Evolutionary conservation across 345 rosid genomes (phyloP).

Genomic region (Populus nigra): DNA sequence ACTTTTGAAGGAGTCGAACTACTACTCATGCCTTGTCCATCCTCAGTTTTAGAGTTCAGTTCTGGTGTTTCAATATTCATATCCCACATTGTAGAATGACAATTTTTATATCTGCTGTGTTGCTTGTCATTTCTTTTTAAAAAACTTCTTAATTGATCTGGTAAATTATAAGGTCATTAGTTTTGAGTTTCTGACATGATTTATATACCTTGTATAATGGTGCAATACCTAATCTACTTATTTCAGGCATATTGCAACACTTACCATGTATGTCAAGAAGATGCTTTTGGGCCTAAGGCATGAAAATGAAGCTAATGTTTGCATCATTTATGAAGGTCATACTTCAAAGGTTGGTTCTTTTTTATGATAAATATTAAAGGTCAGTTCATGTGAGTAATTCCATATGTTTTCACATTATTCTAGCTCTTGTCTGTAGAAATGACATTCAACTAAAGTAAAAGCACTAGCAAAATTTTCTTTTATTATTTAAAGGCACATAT

Average conservation of each 20-base stretch:
- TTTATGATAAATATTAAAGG: not conserved
- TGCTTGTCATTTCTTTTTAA: not conserved
- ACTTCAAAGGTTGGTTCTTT: not conserved
- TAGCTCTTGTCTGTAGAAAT: not conserved
- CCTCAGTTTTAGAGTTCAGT: too few relatives aligned
- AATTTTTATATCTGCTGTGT: not conserved
- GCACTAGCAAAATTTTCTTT: not conserved
- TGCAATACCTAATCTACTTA: not conserved
- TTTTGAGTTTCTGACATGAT: not conserved
- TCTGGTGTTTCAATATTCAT: too few relatives aligned
- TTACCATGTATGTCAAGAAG: slow-evolving; percentile 62
- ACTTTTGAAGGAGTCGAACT: too few relatives aligned
- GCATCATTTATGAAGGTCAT: slow-evolving; percentile 58
- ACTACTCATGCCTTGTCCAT: too few relatives aligned
- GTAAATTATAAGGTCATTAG: not conserved
- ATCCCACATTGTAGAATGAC: too few relatives aligned
- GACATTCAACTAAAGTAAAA: not conserved
- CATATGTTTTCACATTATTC: not conserved
- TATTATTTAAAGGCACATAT: not conserved
- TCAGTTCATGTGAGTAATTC: too few relatives aligned
- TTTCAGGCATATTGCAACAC: slow-evolving; percentile 70
- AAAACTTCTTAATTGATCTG: not conserved
- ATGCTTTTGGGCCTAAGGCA: slow-evolving; percentile 60
- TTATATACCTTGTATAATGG: not conserved
- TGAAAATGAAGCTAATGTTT: slow-evolving; percentile 56